A percentile compares a stretch with the other conserved stretches of the same genome.
Conservation (phyloP, 495 filamentous ascomycete species). For the Xylaria telfairii region DNA sequence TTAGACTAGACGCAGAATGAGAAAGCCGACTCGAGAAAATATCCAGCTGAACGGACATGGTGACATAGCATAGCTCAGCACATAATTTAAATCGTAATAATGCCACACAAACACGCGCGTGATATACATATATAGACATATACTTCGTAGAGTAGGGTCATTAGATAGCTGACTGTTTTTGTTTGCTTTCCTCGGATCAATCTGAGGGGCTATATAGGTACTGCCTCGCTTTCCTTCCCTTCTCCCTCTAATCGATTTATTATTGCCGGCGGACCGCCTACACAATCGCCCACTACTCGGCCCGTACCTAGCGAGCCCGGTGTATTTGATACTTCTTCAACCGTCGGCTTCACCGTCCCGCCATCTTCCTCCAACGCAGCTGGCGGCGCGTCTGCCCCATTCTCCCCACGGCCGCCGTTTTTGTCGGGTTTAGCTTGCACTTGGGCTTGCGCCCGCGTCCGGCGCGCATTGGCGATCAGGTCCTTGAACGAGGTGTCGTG, state of each 20-base stretch:
- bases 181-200: neutral
- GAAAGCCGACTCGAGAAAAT: too few relatives aligned
- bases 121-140: conserved; percentile 15
- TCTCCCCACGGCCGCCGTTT: neutral
- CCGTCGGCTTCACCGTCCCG: neutral
- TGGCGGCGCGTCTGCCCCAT: neutral
- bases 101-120: neutral
- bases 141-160: neutral
- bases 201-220: neutral
- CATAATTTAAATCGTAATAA: neutral
- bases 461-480: conserved; percentile 73
- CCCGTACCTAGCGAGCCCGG: neutral
- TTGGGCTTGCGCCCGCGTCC: conserved; percentile 46
- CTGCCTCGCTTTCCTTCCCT: neutral
- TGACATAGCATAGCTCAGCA: neutral
- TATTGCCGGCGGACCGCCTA: neutral
- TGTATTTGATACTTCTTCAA: neutral
- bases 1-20: conserved; percentile 13
- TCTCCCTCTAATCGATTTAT: conserved; percentile 4
- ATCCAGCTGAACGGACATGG: conserved; percentile 16
- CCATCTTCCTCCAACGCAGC: neutral
- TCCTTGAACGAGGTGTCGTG: conserved; percentile 76
- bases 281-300: neutral
- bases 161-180: neutral
- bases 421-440: conserved; percentile 22